Evolutionary conservation across 345 rosid species (phyloP).

Genomic region (Alliaria petiolata): DNA sequence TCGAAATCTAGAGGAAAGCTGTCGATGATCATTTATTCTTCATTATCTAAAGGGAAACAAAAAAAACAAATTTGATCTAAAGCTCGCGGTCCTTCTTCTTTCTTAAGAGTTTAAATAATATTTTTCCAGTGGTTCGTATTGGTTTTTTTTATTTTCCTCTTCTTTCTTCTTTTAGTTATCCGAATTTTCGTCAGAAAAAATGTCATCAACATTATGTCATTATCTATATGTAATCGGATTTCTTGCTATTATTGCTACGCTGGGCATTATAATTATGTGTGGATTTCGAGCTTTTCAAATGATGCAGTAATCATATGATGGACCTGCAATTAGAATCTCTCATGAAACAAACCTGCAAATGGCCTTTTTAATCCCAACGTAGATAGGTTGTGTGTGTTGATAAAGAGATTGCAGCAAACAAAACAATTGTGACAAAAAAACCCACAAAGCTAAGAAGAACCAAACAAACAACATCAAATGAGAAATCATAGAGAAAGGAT

Average conservation of each 20-base stretch:
- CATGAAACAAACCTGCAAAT: background rate
- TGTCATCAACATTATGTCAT: constrained; percentile 1
- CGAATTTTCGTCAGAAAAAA: background rate
- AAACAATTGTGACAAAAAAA: background rate
- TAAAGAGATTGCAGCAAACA: constrained; percentile 23
- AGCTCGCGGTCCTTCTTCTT: constrained; percentile 21
- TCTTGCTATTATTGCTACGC: too few species aligned
- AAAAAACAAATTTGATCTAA: background rate
- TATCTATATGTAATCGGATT: too few species aligned
- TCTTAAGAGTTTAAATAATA: background rate
- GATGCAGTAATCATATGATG: background rate
- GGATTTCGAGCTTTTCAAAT: too few species aligned
- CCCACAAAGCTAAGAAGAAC: background rate
- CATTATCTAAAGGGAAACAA: background rate
- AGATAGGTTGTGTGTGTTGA: background rate
- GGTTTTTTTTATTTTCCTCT: background rate
- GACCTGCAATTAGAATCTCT: background rate
- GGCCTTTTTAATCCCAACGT: background rate
- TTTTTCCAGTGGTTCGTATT: background rate
- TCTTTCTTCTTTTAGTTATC: background rate
- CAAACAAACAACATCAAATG: background rate
- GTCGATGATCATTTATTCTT: background rate
- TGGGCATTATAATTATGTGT: too few species aligned
- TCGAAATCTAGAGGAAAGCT: constrained; percentile 12
- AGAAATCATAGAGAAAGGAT: background rate